Percentiles rank a stretch among this genome's conserved stretches.
Conservation (phyloP, 768 basidiomycete species). For the Amanita inopinata region DNA sequence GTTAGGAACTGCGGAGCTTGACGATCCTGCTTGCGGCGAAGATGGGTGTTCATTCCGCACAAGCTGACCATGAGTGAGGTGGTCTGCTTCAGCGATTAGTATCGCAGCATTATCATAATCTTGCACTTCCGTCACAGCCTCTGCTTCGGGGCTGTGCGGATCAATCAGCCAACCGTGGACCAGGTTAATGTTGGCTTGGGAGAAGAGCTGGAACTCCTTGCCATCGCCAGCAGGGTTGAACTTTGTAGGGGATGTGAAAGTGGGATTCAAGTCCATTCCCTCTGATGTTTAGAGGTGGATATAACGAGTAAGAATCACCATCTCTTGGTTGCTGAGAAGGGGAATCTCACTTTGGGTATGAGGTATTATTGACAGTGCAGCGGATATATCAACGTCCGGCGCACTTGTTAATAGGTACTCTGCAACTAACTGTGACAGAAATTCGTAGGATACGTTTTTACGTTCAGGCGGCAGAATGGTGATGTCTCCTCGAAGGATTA, state of each 20-base stretch:
- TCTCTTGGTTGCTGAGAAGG: not conserved
- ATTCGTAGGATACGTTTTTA: slow-evolving; percentile 71
- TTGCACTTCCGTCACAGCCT: slow-evolving; percentile 37
- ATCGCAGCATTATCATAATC: slow-evolving; percentile 73
- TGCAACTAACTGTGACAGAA: slow-evolving; percentile 74
- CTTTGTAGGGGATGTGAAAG: slow-evolving; percentile 59
- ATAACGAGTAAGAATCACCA: too few species aligned
- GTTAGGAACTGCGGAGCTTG: slow-evolving; percentile 17
- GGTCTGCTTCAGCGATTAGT: slow-evolving; percentile 72
- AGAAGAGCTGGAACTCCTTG: slow-evolving; percentile 79
- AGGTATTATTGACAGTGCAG: slow-evolving; percentile 70
- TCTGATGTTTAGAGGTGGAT: too few species aligned
- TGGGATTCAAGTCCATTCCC: slow-evolving; percentile 86
- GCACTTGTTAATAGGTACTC: slow-evolving; percentile 64
- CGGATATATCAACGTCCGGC: slow-evolving; percentile 53
- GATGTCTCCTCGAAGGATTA: slow-evolving; percentile 79
- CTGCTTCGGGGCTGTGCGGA: slow-evolving; percentile 49
- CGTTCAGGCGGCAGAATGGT: slow-evolving; percentile 58
- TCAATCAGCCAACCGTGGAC: slow-evolving; percentile 90
- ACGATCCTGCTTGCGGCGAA: slow-evolving; percentile 10
- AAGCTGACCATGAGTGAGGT: slow-evolving; percentile 54
- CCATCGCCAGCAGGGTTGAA: slow-evolving; percentile 59
- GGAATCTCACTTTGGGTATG: slow-evolving; percentile 57
- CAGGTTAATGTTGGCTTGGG: slow-evolving; percentile 70
- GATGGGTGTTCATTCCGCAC: slow-evolving; percentile 30